Evolutionary conservation across 345 rosid genomes (phyloP).

Genomic region (Ceriops decandra): DNA sequence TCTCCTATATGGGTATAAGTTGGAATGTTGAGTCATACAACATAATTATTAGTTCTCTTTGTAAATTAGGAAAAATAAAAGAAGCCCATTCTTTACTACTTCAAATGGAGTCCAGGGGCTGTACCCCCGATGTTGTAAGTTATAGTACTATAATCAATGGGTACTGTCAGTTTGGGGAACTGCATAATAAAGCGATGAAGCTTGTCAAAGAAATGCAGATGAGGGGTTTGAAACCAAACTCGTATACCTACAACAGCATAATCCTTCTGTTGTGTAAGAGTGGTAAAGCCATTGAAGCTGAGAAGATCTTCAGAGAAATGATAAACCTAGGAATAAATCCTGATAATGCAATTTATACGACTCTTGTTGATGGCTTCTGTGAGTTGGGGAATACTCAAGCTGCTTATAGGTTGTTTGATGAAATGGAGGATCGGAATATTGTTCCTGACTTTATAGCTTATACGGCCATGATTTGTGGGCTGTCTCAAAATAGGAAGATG

Average conservation of each 20-base stretch:
- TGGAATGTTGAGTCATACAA: constrained; percentile 80
- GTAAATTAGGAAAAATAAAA: constrained; percentile 48
- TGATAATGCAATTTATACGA: constrained; percentile 71
- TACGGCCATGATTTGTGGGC: constrained; percentile 70
- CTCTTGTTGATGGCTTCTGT: constrained; percentile 76
- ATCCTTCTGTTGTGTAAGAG: constrained; percentile 54
- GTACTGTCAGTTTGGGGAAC: constrained; percentile 56
- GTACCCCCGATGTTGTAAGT: constrained; percentile 75
- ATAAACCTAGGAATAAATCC: constrained; percentile 45
- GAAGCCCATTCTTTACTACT: constrained; percentile 74
- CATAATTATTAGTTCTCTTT: constrained; percentile 57
- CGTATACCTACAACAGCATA: constrained; percentile 69
- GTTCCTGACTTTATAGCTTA: constrained; percentile 66
- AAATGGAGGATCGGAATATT: constrained; percentile 49
- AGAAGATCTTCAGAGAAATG: constrained; percentile 63
- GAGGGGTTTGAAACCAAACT: constrained; percentile 61
- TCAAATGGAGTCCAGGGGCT: constrained; percentile 69
- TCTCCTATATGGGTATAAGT: constrained; percentile 53
- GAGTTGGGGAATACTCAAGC: constrained; percentile 48
- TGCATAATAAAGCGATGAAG: constrained; percentile 42
- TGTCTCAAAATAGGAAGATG: constrained; percentile 59
- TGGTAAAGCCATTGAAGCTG: constrained; percentile 56
- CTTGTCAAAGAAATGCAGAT: constrained; percentile 66
- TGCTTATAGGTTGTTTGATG: constrained; percentile 51
- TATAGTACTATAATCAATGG: constrained; percentile 78